Base-by-base conservation (phyloP, 768 basidiomycete species). In the Termitomyces bulborhizus region DNA sequence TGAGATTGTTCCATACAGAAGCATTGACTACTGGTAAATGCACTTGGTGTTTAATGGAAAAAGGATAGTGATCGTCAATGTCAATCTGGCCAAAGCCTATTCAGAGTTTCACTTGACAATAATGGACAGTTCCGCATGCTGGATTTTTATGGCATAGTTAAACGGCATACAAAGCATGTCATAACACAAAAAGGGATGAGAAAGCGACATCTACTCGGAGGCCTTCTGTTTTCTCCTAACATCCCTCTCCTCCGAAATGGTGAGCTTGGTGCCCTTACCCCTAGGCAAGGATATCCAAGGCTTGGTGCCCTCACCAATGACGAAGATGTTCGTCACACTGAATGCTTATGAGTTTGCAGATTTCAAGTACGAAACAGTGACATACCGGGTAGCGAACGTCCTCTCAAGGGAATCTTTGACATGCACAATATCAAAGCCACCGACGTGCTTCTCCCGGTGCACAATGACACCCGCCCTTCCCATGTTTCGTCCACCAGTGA, bases 401-500 rank as follows among this genome's bases (percentile, higher is more conserved):
- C 93, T 81, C 71, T 97, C 96, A 60, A 96, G 78, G 47, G 90
- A 87, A 70, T 98, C 97, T 76, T 90, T 94, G 66, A 98, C 91
- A 69, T 98, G 96, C 56, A 98, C 92, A 58, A 99, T 98, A 76
- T 99, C 97, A 75, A 95, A 98, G 60, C 95, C 96, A 72, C 97
- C 97, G 62, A 92, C 76, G 73, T 98, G 97, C 79, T 93, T 93
- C 82, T 98, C 97, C 63, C 90, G 84, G 78, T 96, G 92, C 51
- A 93, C 85, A 66, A 99, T 97, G 60, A 93, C 84, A 77, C 97
- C 97, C 54, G 86, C 90, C 77, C 97, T 86, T 62, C 97, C 97
- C 93, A 98, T 98, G 87, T 98, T 99, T 71, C 96, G 93, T 60
- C 97, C 97, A 69, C 97, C 97, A 59, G 97, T 99, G 76, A 97